Base-by-base conservation (phyloP, 2,329 filamentous ascomycete species). In the Trichophyton simii region DNA sequence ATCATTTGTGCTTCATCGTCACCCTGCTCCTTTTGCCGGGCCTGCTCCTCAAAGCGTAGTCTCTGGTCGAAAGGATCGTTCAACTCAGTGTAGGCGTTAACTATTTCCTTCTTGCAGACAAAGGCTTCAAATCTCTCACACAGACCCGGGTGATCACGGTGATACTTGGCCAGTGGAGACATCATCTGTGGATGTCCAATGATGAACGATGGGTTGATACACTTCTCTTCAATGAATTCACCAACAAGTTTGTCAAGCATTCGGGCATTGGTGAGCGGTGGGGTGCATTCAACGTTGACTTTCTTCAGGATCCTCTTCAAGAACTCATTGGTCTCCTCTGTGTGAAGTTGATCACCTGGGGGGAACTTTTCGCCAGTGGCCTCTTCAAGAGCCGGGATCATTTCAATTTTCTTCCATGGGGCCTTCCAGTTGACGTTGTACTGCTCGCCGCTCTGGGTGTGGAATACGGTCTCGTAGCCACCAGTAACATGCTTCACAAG, bases 121-220 rank as follows among this genome's bases (percentile, higher is more conserved):
- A 99, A 99, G 9, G 89, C 91, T 78, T 99, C 94, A 75, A 97
- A 97, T 61, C 94, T 88, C 80, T 99, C 94, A 74, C 91, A 96
- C 38, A 99, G 83, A 69, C 92, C 94, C 60, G 87, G 82, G 65
- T 84, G 83, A 55, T 81, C 77, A 66, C 94, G 88, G 77, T 96
- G 89, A 75, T 91, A 91, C 82, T 99, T 99, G 80, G 94, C 94
- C 18, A 99, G 82, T 7, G 94, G 94, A 15, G 89, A 94, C 92
- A 97, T 95, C 82, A 91, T 87, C 71, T 88, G 82, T 5, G 83
- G 81, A 75, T 96, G 89, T n/a, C 87, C 88, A 5, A 81, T 87
- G 74, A 95, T 94, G 78, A 94, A 94, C 50, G 89, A 96, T 1
- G 94, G 92, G 81, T 92, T 96, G 73, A 96, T 82, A 76, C 90